Conservation (phyloP, 768 basidiomycete genomes). For the Leccinum arenicola region DNA sequence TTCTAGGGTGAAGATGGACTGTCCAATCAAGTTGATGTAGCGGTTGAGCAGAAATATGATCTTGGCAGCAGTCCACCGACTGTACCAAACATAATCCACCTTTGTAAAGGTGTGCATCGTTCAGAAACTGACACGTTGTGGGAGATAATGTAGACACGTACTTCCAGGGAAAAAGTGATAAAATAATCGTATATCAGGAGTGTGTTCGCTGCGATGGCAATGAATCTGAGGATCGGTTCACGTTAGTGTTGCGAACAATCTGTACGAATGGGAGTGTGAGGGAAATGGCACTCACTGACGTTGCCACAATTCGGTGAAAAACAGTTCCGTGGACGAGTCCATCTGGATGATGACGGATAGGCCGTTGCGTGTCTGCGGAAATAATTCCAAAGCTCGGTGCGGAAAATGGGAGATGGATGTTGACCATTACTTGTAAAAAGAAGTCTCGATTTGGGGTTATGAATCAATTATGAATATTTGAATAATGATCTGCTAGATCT, state of each 20-base stretch:
- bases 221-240: not conserved
- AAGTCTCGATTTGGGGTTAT: too few species aligned
- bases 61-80: slow-evolving; percentile 13
- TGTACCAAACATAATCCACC: slow-evolving; percentile 9
- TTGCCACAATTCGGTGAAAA: not conserved
- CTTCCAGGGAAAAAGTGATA: slow-evolving; percentile 17
- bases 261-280: not conserved
- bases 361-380: not conserved
- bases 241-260: not conserved
- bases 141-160: not conserved
- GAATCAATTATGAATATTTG: too few species aligned
- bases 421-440: too few species aligned
- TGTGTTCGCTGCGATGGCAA: slow-evolving; percentile 6
- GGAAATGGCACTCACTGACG: not conserved
- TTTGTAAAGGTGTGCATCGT: not conserved
- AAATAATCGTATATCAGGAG: slow-evolving; percentile 17
- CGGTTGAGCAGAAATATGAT: slow-evolving; percentile 17
- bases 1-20: slow-evolving; percentile 6
- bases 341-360: not conserved
- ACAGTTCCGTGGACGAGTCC: not conserved
- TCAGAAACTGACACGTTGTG: not conserved
- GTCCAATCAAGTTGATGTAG: slow-evolving; percentile 13
- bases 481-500: too few species aligned
- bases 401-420: too few species aligned
- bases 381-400: not conserved